Conservation (phyloP, 371 early-diverging fungal genomes). For the Funneliformis caledonium region DNA sequence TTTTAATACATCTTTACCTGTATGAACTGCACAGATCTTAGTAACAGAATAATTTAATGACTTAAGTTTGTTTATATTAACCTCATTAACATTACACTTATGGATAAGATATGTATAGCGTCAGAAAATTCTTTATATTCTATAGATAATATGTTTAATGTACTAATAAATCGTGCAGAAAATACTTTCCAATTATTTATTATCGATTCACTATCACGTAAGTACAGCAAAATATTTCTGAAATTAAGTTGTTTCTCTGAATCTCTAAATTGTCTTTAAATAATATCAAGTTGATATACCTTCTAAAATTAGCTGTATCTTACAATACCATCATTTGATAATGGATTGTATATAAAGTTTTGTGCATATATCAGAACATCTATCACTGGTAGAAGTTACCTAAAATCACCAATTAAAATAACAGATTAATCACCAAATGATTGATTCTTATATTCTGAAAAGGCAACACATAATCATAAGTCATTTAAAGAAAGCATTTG, state of each 20-base stretch:
- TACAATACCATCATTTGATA: not conserved
- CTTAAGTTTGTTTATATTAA: slow-evolving; percentile 5
- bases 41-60: no score
- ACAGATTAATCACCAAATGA: not conserved
- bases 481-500: not conserved
- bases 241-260: not conserved
- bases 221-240: not conserved
- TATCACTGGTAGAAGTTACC: not conserved
- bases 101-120: not conserved
- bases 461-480: not conserved
- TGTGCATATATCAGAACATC: not conserved
- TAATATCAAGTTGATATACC: not conserved
- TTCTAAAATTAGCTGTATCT: not conserved
- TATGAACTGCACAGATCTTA: not conserved
- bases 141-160: not conserved
- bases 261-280: not conserved
- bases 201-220: not conserved
- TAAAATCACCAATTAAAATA: not conserved
- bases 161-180: not conserved
- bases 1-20: no score
- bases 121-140: not conserved
- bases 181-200: not conserved
- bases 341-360: not conserved
- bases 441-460: not conserved
- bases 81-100: not conserved